These are phyloP conservation scores for Lobosporangium transversale DNA, from an alignment of 192 early-diverging fungal species.

Conservation along the genomic window DNA sequence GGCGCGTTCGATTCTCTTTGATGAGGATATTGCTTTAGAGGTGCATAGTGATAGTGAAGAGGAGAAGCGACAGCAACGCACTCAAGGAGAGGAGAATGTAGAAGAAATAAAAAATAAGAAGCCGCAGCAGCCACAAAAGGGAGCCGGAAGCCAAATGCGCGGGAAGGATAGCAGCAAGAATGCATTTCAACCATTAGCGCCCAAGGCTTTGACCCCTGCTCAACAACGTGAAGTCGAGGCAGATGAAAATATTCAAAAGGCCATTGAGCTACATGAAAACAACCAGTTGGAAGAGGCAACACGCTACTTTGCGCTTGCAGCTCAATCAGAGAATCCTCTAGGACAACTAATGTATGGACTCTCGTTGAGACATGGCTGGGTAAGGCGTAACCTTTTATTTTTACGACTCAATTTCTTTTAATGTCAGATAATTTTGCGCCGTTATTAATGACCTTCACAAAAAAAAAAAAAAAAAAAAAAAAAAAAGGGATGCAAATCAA, in stretches of 20 bases:
- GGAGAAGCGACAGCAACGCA: not conserved
- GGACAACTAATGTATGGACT: constrained; percentile 84
- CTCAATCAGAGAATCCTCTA: constrained; percentile 71
- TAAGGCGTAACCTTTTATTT: constrained; percentile 27
- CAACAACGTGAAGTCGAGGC: constrained; percentile 53
- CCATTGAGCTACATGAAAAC: constrained; percentile 76
- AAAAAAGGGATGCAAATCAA: constrained; percentile 74
- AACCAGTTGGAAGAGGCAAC: constrained; percentile 82
- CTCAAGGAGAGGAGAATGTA: not conserved
- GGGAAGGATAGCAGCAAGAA: constrained; percentile 8
- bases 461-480: too few relatives aligned
- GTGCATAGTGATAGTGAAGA: not conserved
- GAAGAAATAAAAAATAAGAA: not conserved
- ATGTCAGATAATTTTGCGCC: not conserved
- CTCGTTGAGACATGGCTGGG: constrained; percentile 85
- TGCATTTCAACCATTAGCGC: not conserved
- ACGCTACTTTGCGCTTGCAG: constrained; percentile 73
- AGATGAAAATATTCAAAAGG: constrained; percentile 72
- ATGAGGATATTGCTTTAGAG: not conserved
- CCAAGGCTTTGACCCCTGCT: constrained; percentile 19
- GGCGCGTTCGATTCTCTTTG: constrained; percentile 11
- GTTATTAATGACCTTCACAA: too few relatives aligned
- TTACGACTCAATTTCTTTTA: constrained; percentile 13
- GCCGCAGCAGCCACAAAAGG: not conserved
- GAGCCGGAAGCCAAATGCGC: not conserved